A percentile compares a stretch with the other conserved stretches of the same genome.
phyloP scores from a whole-genome alignment of 148 eudicot genomes.

The Cornus florida region DNA sequence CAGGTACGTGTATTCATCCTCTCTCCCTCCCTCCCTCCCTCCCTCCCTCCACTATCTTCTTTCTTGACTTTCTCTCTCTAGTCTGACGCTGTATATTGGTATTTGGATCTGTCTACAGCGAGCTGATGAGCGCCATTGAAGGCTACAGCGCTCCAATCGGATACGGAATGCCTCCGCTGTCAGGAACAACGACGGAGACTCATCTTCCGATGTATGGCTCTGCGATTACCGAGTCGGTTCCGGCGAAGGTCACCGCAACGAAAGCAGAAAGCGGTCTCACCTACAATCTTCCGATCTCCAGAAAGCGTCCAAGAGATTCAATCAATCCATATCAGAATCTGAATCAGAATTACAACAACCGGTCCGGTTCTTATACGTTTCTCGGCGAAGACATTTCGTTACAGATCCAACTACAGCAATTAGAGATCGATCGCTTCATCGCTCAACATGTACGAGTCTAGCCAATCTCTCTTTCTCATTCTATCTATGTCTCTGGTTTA shows the following conservation, averaged over 20 bases:
- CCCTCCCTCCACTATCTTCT: background rate
- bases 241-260: slow-evolving; percentile 19
- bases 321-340: slow-evolving; percentile 19
- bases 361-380: slow-evolving; percentile 30
- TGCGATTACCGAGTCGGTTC: slow-evolving; percentile 11
- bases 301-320: slow-evolving; percentile 53
- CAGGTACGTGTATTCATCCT: slow-evolving; percentile 14
- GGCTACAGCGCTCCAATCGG: slow-evolving; percentile 12
- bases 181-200: slow-evolving; percentile 32
- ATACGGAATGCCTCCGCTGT: slow-evolving; percentile 30
- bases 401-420: slow-evolving; percentile 62
- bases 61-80: background rate
- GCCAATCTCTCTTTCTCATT: background rate
- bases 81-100: background rate
- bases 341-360: background rate
- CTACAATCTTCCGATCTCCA: slow-evolving; percentile 32
- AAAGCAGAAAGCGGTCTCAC: slow-evolving; percentile 70
- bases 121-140: slow-evolving; percentile 26
- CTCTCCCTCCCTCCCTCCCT: background rate
- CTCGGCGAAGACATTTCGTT: slow-evolving; percentile 68
- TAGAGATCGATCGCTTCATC: slow-evolving; percentile 59
- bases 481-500: background rate
- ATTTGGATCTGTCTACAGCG: slow-evolving; percentile 14
- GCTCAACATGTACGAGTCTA: slow-evolving; percentile 56
- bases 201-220: slow-evolving; percentile 35